Base-by-base conservation (phyloP, 108 stramenopile genomes). In the Seminavis robusta region DNA sequence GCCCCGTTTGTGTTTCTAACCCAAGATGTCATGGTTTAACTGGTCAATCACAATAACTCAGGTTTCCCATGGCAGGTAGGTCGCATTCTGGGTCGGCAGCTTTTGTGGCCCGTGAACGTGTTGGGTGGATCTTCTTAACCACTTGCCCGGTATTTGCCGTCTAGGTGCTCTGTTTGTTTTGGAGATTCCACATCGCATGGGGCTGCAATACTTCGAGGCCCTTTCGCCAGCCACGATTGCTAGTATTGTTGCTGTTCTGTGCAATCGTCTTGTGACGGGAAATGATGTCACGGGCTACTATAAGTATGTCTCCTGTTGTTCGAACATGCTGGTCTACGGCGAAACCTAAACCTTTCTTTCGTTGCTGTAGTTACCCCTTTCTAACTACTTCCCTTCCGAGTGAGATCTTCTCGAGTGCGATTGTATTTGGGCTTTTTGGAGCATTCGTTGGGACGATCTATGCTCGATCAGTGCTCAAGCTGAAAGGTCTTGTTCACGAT, bases 111-210 rank as follows among this genome's bases (percentile, higher is more conserved):
- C n/a, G n/a, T n/a, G n/a, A n/a, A n/a, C n/a, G n/a, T n/a, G n/a
- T n/a, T n/a, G n/a, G n/a, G n/a, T n/a, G n/a, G n/a, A n/a, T n/a
- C n/a, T n/a, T n/a, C n/a, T n/a, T n/a, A n/a, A n/a, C n/a, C n/a
- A n/a, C n/a, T n/a, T n/a, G n/a, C n/a, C n/a, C n/a, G n/a, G n/a
- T n/a, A n/a, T n/a, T n/a, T n/a, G n/a, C n/a, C n/a, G n/a, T n/a
- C n/a, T n/a, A n/a, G n/a, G 80, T 23, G 80, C 75, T 2, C 28
- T 81, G 40, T 81, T 81, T 60, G 80, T 81, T 1, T 55, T 81
- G 37, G 80, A 81, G 49, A n/a, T 81, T 10, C 80, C 80, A 0
- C 80, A 81, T 60, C 71, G 74, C 8, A 81, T 81, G 80, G 80
- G 80, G 0, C 34, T 81, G 44, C 80, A 81, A 56, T 81, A 81